Conservation (phyloP, 306 rosid genomes). For the Cicer judaicum region DNA sequence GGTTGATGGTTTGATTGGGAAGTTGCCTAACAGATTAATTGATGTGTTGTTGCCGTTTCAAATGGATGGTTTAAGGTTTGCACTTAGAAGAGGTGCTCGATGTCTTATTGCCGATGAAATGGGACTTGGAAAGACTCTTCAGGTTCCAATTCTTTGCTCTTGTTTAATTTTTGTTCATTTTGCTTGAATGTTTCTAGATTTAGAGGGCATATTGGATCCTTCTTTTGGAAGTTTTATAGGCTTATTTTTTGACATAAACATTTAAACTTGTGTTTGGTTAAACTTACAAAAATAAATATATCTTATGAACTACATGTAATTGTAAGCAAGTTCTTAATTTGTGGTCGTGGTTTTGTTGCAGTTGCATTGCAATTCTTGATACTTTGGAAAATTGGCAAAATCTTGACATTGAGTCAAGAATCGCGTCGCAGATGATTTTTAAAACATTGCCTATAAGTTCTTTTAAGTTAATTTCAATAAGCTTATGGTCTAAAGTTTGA, state of each 20-base stretch:
- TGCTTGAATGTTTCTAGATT: not conserved
- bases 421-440: not conserved
- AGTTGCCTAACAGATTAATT: constrained; percentile 64
- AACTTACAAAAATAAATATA: not conserved
- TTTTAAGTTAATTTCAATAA: constrained; percentile 2
- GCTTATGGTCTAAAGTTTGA: not conserved
- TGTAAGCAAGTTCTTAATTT: not conserved
- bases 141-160: constrained; percentile 53
- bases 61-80: constrained; percentile 76
- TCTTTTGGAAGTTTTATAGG: not conserved
- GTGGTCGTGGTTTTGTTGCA: not conserved
- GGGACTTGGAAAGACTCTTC: constrained; percentile 97
- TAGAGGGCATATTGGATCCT: not conserved
- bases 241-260: not conserved
- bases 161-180: not conserved
- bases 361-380: not conserved
- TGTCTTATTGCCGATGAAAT: constrained; percentile 95
- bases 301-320: not conserved
- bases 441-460: not conserved
- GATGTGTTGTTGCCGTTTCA: constrained; percentile 81
- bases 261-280: constrained; percentile 1
- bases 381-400: not conserved
- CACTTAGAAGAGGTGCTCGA: constrained; percentile 85
- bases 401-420: not conserved
- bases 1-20: constrained; percentile 67